Evolutionary conservation across 1,284 basidiomycete genomes (phyloP), one percentile per base, ranked within the genome.

Genomic region (Sphagnurus paluster): DNA sequence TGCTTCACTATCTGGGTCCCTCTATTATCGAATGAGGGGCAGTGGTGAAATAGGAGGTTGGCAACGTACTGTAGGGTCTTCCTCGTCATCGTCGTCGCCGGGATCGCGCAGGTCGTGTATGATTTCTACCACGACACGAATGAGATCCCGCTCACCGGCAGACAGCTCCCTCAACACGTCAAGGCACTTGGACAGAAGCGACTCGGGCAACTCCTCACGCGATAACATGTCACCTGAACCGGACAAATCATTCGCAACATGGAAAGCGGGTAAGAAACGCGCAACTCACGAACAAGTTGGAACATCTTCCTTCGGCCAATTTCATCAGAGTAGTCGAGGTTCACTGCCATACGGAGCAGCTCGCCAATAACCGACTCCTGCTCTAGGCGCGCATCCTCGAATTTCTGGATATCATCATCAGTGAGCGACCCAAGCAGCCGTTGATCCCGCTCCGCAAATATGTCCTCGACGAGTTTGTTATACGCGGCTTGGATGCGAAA

Each of bases 281-380:
- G n/a, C n/a, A n/a, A 81, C 87, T 66, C 56, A 87, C 90, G 81
- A 52, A 93, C 81, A 30, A 95, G 80, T 49, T 81, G 76, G 59
- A 93, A 92, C 88, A 97, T 95, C 68, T 91, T 93, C 52, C 93
- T 72, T 50, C 94, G 70, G 4, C 96, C 95, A 53, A 90, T 90
- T 67, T 98, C 93, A 69, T 99, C 96, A 1, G 84, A 82, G 57
- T 95, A 98, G 66, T 98, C 96, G 24, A 93, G 73, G 47, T 87
- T 82, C 3, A 91, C 77, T 0, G 91, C 90, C 20, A 98, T 72
- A 52, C 80, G 80, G 19, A 98, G 76, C 61, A 98, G 70, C 64
- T 98, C 92, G 1, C 80, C 76, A 9, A 97, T 74, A 3, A 73
- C 70, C 3, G 74, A 65, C 50, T 77, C 77, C 21, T 77, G 76